Conservation (phyloP, 2,329 filamentous ascomycete species). For the Neonectria sp. region DNA sequence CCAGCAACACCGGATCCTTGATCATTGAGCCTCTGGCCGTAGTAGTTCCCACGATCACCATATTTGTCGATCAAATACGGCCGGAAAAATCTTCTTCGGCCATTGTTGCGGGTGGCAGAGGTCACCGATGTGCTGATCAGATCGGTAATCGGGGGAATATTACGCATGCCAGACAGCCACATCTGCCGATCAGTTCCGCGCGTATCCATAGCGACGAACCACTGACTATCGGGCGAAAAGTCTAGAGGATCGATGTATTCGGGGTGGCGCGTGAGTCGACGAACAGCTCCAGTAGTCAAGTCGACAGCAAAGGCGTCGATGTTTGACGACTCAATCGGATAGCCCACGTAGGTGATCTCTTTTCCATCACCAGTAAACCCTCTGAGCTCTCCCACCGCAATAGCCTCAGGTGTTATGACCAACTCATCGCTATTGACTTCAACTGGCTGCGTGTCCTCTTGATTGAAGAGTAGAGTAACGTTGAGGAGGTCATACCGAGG, state of each 20-base stretch:
- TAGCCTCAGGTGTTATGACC: constrained; percentile 31
- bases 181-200: constrained; percentile 59
- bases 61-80: constrained; percentile 59
- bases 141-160: constrained; percentile 59
- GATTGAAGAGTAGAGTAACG: constrained; percentile 52
- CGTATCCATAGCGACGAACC: constrained; percentile 61
- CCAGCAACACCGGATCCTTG: constrained; percentile 54
- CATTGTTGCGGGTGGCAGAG: constrained; percentile 63
- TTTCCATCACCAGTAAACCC: constrained; percentile 60
- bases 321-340: constrained; percentile 58
- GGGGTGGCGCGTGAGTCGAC: constrained; percentile 60
- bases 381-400: constrained; percentile 60
- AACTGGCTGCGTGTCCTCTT: constrained; percentile 52
- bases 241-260: constrained; percentile 61
- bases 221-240: constrained; percentile 60
- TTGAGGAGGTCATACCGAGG: constrained; percentile 58
- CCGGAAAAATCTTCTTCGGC: constrained; percentile 61
- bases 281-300: constrained; percentile 56
- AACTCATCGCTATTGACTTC: constrained; percentile 54
- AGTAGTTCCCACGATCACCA: constrained; percentile 62
- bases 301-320: constrained; percentile 61
- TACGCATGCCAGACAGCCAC: constrained; percentile 57
- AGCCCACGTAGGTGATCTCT: constrained; percentile 60
- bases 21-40: constrained; percentile 60
- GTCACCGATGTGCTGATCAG: constrained; percentile 50